phyloP scores from a whole-genome alignment of 805 yeast genomes.

The Isabelozyma gotoi region DNA sequence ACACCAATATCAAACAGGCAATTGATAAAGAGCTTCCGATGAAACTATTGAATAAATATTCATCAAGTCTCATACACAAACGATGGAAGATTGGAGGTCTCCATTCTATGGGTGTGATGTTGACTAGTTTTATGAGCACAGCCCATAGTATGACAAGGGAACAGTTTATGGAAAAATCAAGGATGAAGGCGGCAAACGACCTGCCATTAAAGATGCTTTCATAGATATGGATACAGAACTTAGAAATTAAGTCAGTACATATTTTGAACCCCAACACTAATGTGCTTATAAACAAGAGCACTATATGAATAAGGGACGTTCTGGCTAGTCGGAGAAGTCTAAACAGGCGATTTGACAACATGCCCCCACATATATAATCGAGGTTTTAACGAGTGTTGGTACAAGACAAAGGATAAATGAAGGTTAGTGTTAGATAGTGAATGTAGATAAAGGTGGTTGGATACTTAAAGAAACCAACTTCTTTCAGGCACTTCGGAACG shows the following conservation, averaged over 20 bases:
- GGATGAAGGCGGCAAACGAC: background rate
- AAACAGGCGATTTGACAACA: too few relatives aligned
- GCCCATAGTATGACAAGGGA: conserved; percentile 4
- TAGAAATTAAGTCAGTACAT: too few relatives aligned
- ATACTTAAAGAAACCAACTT: too few relatives aligned
- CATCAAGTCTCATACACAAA: conserved; percentile 44
- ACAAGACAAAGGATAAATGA: too few relatives aligned
- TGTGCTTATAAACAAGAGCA: background rate
- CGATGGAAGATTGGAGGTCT: conserved; percentile 56
- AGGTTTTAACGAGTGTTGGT: too few relatives aligned
- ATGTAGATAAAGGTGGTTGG: too few relatives aligned
- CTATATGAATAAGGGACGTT: background rate
- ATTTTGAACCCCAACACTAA: too few relatives aligned
- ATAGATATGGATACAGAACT: background rate
- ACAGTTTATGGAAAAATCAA: background rate
- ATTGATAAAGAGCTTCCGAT: conserved; percentile 9
- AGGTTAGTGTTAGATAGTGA: too few relatives aligned
- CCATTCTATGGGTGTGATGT: conserved; percentile 46
- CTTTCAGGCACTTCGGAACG: too few relatives aligned
- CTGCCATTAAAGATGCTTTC: background rate
- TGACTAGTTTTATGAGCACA: conserved; percentile 4
- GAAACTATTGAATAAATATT: conserved; percentile 30
- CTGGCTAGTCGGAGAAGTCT: background rate
- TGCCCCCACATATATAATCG: too few relatives aligned
- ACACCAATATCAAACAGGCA: conserved; percentile 18